Evolutionary conservation across 2,329 filamentous ascomycete species (phyloP), one percentile per base, ranked within the genome.

Genomic region (Amesomyces nigricolor): DNA sequence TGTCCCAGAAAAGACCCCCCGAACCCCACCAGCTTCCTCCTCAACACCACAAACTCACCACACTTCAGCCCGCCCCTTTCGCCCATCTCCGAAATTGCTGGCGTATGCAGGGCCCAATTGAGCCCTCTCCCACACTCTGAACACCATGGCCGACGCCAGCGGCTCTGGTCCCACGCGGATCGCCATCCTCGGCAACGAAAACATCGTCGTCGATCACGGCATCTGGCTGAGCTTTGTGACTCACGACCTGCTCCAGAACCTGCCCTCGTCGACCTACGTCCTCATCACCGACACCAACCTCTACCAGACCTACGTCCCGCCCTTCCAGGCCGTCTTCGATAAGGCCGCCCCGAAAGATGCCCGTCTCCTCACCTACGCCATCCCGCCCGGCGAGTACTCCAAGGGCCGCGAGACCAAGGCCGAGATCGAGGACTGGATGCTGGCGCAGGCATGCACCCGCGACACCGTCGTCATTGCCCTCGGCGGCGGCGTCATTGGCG

Each of bases 281-380:
- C 85, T 99, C 59, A 89, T 99, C 66, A 97, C 94, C 71, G 94
- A 99, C 73, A 95, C 91, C 45, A 97, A 97, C 69, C 82, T 99
- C 59, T 82, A 81, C 59, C 79, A 86, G 19, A 80, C 86, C 64
- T 97, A 97, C 71, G 85, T 91, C 0, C 83, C 89, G n/a, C 69
- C 76, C 29, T 96, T 99, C 71, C 73, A 84, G 67, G 74, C 80
- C 58, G 76, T 78, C 61, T 92, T 94, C 72, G 72, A 82, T 49
- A 64, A 67, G 42, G 72, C 76, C 45, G 73, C 66, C 37, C 64
- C 62, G 38, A 44, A 68, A 17, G 65, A 53, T 47, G 80, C 84
- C 8, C 85, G 91, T 42, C 82, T 99, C 29, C 82, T 99, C 60
- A 88, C 88, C 47, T 94, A 96, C 71, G 79, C 84, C 63, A 91